phyloP scores from a whole-genome alignment of 202 grass and related monocot genomes.

The Schoenoplectus tabernaemontani region DNA sequence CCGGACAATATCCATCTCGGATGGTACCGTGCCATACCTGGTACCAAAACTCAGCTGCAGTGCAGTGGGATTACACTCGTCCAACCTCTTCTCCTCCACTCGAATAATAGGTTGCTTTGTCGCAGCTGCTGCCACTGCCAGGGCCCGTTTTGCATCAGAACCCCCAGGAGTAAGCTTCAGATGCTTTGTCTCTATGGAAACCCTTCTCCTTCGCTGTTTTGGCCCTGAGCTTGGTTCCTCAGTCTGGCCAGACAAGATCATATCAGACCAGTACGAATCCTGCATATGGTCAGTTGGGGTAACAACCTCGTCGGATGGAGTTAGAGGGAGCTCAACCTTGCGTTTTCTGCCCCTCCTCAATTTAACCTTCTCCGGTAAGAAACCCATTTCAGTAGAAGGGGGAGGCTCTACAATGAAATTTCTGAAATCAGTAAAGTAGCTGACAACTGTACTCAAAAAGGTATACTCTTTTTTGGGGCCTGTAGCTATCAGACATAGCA shows the following conservation, averaged over 20 bases:
- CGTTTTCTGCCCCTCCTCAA: constrained; percentile 66
- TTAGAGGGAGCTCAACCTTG: constrained; percentile 29
- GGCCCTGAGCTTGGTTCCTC: constrained; percentile 23
- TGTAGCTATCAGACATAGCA: constrained; percentile 42
- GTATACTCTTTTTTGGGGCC: constrained; percentile 49
- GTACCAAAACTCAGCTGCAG: constrained; percentile 53
- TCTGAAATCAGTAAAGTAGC: constrained; percentile 81
- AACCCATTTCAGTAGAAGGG: constrained; percentile 41
- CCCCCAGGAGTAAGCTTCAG: constrained; percentile 4
- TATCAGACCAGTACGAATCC: constrained; percentile 67
- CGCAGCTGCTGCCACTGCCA: constrained; percentile 17
- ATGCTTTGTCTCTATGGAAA: constrained; percentile 41
- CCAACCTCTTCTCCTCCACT: constrained; percentile 50
- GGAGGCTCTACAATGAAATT: constrained; percentile 40
- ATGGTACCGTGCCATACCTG: constrained; percentile 45
- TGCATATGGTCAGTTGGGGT: constrained; percentile 56
- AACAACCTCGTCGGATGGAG: constrained; percentile 34
- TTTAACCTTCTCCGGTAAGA: constrained; percentile 41
- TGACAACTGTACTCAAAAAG: constrained; percentile 34
- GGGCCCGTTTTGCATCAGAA: constrained; percentile 16
- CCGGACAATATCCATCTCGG: constrained; percentile 49
- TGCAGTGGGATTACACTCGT: constrained; percentile 49
- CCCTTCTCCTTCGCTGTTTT: constrained; percentile 34
- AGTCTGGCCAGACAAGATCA: constrained; percentile 29
- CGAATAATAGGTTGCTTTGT: constrained; percentile 63